Percentiles rank a stretch among this genome's conserved stretches.
phyloP scores from a whole-genome alignment of 495 filamentous ascomycete species.

The Clohesyomyces aquaticus region DNA sequence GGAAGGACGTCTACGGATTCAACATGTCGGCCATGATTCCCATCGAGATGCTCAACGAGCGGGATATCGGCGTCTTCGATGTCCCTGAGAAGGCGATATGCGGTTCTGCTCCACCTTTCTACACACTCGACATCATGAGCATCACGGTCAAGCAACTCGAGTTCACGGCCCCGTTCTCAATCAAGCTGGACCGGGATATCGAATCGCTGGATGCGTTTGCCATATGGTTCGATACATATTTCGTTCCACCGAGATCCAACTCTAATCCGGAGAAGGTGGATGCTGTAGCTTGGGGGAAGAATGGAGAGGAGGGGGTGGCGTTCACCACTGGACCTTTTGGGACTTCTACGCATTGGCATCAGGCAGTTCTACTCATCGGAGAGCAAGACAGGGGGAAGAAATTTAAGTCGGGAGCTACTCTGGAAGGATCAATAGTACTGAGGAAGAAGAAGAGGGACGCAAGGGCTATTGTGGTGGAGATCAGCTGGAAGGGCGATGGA shows the following conservation, averaged over 20 bases:
- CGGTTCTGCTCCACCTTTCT: slow-evolving; percentile 56
- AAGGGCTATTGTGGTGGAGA: slow-evolving; percentile 26
- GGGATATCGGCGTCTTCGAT: slow-evolving; percentile 59
- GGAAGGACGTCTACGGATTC: slow-evolving; percentile 47
- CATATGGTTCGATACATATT: slow-evolving; percentile 70
- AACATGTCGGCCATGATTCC: slow-evolving; percentile 43
- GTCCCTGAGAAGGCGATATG: slow-evolving; percentile 52
- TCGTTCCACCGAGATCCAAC: slow-evolving; percentile 51
- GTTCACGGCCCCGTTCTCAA: slow-evolving; percentile 59
- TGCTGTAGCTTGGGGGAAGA: slow-evolving; percentile 45
- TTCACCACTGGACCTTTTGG: slow-evolving; percentile 51
- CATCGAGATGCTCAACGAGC: slow-evolving; percentile 4
- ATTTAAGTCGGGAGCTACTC: slow-evolving; percentile 35
- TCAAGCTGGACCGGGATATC: slow-evolving; percentile 58
- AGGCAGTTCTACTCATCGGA: slow-evolving; percentile 48
- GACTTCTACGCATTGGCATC: slow-evolving; percentile 51
- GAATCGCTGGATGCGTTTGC: slow-evolving; percentile 63
- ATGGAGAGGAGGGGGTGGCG: slow-evolving; percentile 43
- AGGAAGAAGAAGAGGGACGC: slow-evolving; percentile 38
- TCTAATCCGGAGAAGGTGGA: slow-evolving; percentile 41
- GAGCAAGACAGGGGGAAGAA: slow-evolving; percentile 32
- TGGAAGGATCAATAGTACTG: slow-evolving; percentile 46
- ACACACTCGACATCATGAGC: slow-evolving; percentile 59
- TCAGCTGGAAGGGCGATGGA: slow-evolving; percentile 25
- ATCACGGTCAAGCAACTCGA: slow-evolving; percentile 60